These are phyloP conservation scores for Xylaria venustula DNA, from an alignment of 495 filamentous ascomycete species.

Conservation along the genomic window DNA sequence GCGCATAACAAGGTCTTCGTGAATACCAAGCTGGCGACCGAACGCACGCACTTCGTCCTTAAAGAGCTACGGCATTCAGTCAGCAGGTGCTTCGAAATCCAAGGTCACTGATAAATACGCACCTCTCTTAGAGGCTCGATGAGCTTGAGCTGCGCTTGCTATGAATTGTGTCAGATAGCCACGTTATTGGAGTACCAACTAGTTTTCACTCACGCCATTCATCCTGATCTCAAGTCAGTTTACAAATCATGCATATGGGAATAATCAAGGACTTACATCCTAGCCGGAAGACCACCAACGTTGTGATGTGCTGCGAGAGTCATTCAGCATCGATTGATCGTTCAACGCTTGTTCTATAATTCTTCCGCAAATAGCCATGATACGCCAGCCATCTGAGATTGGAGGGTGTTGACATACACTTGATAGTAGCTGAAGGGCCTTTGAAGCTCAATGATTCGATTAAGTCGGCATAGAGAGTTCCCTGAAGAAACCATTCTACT, in stretches of 20 bases:
- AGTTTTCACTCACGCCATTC: slow-evolving; percentile 25
- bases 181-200: not conserved
- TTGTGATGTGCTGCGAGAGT: slow-evolving; percentile 61
- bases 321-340: not conserved
- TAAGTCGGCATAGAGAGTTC: slow-evolving; percentile 78
- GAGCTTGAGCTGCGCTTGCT: slow-evolving; percentile 50
- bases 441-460: slow-evolving; percentile 83
- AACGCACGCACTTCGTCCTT: slow-evolving; percentile 69
- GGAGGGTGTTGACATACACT: slow-evolving; percentile 31
- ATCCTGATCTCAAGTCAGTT: slow-evolving; percentile 24
- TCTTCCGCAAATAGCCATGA: not conserved
- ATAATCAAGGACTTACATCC: slow-evolving; percentile 19
- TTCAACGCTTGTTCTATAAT: not conserved
- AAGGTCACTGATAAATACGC: slow-evolving; percentile 26
- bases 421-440: slow-evolving; percentile 79
- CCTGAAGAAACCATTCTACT: slow-evolving; percentile 82
- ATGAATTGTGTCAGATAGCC: not conserved
- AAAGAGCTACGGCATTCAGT: slow-evolving; percentile 18
- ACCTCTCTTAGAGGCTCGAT: slow-evolving; percentile 68
- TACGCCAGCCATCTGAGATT: not conserved
- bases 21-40: slow-evolving; percentile 73
- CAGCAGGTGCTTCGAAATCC: slow-evolving; percentile 9
- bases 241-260: not conserved
- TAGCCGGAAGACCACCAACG: slow-evolving; percentile 64
- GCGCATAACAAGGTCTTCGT: slow-evolving; percentile 74